Evolutionary conservation across 1,284 basidiomycete species (phyloP).

Genomic region (Leccinum fallax): DNA sequence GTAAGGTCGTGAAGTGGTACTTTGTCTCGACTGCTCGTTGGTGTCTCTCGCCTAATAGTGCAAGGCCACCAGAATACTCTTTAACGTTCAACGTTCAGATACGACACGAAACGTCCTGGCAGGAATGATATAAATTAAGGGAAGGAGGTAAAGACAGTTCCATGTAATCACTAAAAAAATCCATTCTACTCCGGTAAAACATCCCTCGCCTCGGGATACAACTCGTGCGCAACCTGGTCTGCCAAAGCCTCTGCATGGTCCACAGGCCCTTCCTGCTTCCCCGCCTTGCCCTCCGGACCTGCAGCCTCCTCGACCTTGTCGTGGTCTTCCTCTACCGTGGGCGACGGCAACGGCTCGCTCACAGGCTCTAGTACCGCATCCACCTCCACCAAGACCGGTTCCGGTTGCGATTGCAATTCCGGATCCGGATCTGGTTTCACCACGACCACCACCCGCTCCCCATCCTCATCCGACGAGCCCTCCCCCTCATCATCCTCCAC

Average conservation of each 20-base stretch:
- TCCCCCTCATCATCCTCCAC: background rate
- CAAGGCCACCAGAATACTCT: no score
- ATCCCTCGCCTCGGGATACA: conserved; percentile 46
- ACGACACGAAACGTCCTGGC: no score
- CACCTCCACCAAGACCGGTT: background rate
- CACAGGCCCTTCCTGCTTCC: conserved; percentile 40
- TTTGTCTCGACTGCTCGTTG: no score
- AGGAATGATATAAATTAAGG: no score
- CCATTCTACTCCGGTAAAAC: background rate
- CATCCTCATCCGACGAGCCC: background rate
- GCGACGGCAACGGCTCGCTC: background rate
- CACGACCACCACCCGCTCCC: conserved; percentile 20
- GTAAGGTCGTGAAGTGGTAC: no score
- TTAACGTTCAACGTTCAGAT: no score
- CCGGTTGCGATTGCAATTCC: background rate
- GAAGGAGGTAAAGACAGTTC: no score
- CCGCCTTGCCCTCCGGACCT: background rate
- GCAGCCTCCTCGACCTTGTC: background rate
- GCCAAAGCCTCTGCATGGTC: conserved; percentile 53
- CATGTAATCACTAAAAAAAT: no score
- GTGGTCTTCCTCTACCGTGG: background rate
- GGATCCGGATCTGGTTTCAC: background rate
- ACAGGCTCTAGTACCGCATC: conserved; percentile 8
- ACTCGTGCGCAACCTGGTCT: conserved; percentile 53
- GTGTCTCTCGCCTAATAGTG: no score